These are phyloP conservation scores for Nyctanthes arbortristis DNA, from an alignment of 257 asterid species.

Conservation along the genomic window DNA sequence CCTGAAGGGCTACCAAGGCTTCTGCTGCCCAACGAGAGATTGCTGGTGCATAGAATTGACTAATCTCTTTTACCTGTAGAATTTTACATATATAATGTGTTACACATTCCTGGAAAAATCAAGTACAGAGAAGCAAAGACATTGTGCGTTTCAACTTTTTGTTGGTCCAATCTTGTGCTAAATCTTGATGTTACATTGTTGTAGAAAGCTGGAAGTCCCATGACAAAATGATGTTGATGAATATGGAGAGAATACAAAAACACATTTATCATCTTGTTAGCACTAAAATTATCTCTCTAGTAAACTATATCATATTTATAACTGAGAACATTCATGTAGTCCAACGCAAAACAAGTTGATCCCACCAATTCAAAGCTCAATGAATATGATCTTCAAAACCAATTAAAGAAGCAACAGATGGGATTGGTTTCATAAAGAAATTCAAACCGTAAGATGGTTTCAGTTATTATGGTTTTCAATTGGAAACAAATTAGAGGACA, in stretches of 20 bases:
- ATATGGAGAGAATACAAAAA: constrained; percentile 3
- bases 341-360: background rate
- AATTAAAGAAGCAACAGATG: background rate
- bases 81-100: background rate
- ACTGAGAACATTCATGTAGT: background rate
- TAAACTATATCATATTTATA: background rate
- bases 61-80: constrained; percentile 76
- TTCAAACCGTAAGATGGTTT: no score
- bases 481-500: background rate
- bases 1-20: constrained; percentile 84
- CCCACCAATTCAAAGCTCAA: background rate
- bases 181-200: background rate
- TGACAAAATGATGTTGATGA: background rate
- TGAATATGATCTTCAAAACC: background rate
- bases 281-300: background rate
- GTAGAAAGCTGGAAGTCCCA: constrained; percentile 5
- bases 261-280: background rate
- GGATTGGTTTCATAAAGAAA: background rate
- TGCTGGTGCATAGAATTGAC: constrained; percentile 44
- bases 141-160: constrained; percentile 11
- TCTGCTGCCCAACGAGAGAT: constrained; percentile 88
- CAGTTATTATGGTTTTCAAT: background rate
- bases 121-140: constrained; percentile 4
- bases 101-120: constrained; percentile 17
- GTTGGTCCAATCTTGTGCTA: background rate